These are phyloP conservation scores for Mycogone perniciosa DNA, from an alignment of 2,329 filamentous ascomycete genomes.

Conservation along the genomic window DNA sequence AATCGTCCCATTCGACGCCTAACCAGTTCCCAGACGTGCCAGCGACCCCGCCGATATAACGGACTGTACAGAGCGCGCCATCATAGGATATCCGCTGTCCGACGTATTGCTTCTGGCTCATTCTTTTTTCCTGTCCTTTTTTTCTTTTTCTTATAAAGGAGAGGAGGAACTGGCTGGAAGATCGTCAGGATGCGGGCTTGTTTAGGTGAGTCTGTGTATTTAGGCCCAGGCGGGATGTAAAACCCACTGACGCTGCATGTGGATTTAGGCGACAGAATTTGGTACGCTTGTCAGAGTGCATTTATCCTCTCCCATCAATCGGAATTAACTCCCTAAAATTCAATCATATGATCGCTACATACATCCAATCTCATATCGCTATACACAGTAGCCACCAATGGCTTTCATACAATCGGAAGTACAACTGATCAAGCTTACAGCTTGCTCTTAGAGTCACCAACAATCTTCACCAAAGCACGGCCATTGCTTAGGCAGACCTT, in stretches of 20 bases:
- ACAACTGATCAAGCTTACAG: conserved; percentile 37
- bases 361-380: neutral
- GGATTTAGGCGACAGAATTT: conserved; percentile 20
- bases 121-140: conserved; percentile 16
- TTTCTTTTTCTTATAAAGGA: neutral
- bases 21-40: conserved; percentile 78
- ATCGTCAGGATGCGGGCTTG: neutral
- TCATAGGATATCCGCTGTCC: conserved; percentile 79
- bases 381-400: neutral
- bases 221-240: neutral
- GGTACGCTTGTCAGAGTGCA: neutral
- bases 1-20: conserved; percentile 95
- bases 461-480: conserved; percentile 66
- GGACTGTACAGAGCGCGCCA: conserved; percentile 72
- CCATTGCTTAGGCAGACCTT: conserved; percentile 88
- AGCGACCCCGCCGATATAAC: conserved; percentile 70
- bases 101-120: conserved; percentile 39
- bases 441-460: conserved; percentile 52
- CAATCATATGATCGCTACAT: neutral
- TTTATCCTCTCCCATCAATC: no score
- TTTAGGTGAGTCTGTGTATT: neutral
- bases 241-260: conserved; percentile 2
- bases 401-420: conserved; percentile 2
- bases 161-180: neutral
- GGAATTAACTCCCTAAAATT: no score